Evolutionary conservation across 2,329 filamentous ascomycete species (phyloP).

Genomic region (Coleophoma cylindrospora): DNA sequence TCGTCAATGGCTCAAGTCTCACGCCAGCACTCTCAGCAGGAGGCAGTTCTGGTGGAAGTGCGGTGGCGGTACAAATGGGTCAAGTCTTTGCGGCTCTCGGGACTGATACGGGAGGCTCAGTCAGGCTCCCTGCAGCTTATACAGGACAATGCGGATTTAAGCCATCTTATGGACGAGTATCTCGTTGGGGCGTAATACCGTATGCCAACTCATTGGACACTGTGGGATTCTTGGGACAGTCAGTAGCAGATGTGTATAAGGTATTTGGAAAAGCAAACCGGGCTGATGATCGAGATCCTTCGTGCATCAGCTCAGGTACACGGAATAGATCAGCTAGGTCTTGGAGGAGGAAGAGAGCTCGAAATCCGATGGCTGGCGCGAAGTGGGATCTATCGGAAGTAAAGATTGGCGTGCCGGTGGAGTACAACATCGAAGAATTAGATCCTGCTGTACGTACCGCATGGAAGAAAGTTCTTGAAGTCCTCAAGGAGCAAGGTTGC

Average conservation of each 20-base stretch:
- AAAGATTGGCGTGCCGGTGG: slow-evolving; percentile 55
- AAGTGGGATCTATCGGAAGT: slow-evolving; percentile 3
- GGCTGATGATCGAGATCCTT: slow-evolving; percentile 37
- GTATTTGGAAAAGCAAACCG: slow-evolving; percentile 13
- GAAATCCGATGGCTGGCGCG: too few species aligned
- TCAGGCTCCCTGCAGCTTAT: slow-evolving; percentile 68
- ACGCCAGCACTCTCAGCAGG: slow-evolving; percentile 57
- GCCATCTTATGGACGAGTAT: slow-evolving; percentile 65
- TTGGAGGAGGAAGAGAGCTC: too few species aligned
- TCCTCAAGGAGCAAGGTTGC: slow-evolving; percentile 61
- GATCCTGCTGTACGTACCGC: slow-evolving; percentile 60
- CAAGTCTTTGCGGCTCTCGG: slow-evolving; percentile 65
- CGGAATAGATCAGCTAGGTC: too few species aligned
- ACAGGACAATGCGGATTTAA: slow-evolving; percentile 66
- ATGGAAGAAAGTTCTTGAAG: slow-evolving; percentile 60
- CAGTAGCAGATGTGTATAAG: slow-evolving; percentile 30
- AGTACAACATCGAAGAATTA: slow-evolving; percentile 88
- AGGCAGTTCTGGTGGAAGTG: slow-evolving; percentile 91
- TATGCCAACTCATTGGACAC: slow-evolving; percentile 74
- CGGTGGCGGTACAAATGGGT: slow-evolving; percentile 69
- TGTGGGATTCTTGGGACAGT: slow-evolving; percentile 55
- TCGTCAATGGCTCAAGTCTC: slow-evolving; percentile 30
- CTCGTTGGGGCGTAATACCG: slow-evolving; percentile 64
- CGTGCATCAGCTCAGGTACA: slow-evolving; percentile 18
- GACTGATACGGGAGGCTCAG: slow-evolving; percentile 79